These are phyloP conservation scores for Backusella macrospora DNA, from an alignment of 192 early-diverging fungal species.

Conservation along the genomic window DNA sequence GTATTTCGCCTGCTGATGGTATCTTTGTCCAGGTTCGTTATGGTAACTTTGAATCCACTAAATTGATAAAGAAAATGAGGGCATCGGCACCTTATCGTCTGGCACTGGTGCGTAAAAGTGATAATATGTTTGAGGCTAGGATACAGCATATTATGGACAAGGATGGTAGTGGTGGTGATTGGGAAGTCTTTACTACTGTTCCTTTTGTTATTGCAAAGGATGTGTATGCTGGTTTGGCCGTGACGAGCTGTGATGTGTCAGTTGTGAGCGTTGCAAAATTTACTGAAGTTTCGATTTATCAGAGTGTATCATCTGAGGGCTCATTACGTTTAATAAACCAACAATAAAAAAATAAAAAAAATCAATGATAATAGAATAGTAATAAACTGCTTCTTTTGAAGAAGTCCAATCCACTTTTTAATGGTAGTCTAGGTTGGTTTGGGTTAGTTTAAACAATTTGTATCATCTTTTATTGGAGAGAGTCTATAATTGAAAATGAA, in stretches of 20 bases:
- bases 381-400: no score
- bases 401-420: no score
- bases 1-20: conserved; percentile 33
- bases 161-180: not conserved
- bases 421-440: no score
- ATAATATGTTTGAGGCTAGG: conserved; percentile 21
- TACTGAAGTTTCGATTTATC: conserved; percentile 20
- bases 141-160: not conserved
- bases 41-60: conserved; percentile 7
- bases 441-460: no score
- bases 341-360: conserved; percentile 8
- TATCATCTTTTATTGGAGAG: no score
- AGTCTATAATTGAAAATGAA: no score
- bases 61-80: conserved; percentile 22
- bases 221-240: conserved; percentile 29
- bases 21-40: conserved; percentile 28
- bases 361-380: not conserved
- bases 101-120: conserved; percentile 10
- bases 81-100: conserved; percentile 30
- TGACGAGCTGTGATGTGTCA: conserved; percentile 34
- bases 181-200: conserved; percentile 17
- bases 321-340: conserved; percentile 15
- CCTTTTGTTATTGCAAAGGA: conserved; percentile 23
- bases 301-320: not conserved
- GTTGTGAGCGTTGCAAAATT: conserved; percentile 40